Evolutionary conservation across 306 rosid species (phyloP), one percentile per base, ranked within the genome.

Genomic region (Inga leiocalycina): DNA sequence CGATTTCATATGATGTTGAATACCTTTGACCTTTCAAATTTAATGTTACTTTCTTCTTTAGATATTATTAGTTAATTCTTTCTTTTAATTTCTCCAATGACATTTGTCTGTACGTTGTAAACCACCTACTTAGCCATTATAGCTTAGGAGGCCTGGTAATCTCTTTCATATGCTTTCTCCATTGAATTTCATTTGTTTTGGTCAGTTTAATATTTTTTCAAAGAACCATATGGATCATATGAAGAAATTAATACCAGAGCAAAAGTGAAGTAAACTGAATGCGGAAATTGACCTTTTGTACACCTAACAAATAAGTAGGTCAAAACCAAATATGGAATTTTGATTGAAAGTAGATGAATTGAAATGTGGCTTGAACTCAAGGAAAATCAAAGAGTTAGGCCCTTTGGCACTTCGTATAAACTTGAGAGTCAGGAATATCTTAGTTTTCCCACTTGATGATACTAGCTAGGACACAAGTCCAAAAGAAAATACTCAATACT

Each of bases 311-410:
- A 7, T n/a, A 67, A 59, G 81, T 69, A 34, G 82, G 87, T 79
- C 81, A 75, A 77, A 84, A 73, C 46, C 74, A 72, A 78, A 85
- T 72, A 68, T 77, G 66, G 79, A 76, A 62, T 44, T 83, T 62
- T 78, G 86, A 83, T 79, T 72, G 76, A 10, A 79, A 82, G 56
- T 43, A 78, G 78, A 44, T 79, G 71, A 35, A 34, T 10, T 39
- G 79, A 67, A 22, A 71, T 78, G 61, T 82, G 56, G 69, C 77
- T 81, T 84, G 83, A 80, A 81, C 71, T 48, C 69, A 86, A 82
- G 56, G 54, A 45, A 37, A 5, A n/a, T 54, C 41, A 56, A 66
- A 75, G 62, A 87, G 88, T 91, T 91, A 77, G 97, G 94, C 80
- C 80, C 64, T 85, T 74, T 2, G 34, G 85, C 95, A 93, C 92